These are phyloP conservation scores for Musa balbisiana DNA, from an alignment of 202 grass and related monocot species.

Conservation along the genomic window DNA sequence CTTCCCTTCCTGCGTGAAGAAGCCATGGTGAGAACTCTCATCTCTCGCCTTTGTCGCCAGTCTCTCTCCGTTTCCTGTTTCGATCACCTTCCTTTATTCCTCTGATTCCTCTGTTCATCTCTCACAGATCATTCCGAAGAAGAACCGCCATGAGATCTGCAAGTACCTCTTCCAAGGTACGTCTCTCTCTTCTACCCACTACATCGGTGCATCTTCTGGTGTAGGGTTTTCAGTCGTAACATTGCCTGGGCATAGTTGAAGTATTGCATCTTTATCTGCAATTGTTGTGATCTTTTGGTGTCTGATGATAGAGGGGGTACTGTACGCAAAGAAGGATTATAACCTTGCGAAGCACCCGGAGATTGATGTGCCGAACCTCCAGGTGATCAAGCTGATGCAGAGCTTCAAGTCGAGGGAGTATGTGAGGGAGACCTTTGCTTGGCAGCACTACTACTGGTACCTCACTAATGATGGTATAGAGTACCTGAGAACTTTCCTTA, in stretches of 20 bases:
- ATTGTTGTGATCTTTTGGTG: background rate
- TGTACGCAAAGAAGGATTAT: constrained; percentile 9
- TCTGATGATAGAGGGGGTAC: constrained; percentile 5
- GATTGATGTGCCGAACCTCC: constrained; percentile 6
- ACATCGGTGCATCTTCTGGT: too few species aligned
- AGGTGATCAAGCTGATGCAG: constrained; percentile 13
- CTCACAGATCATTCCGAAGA: constrained; percentile 3
- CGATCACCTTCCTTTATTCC: background rate
- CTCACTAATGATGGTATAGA: constrained; percentile 18
- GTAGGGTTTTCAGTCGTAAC: too few species aligned
- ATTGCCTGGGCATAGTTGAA: background rate
- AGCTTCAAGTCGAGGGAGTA: constrained; percentile 17
- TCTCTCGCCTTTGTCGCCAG: background rate
- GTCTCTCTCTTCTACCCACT: background rate
- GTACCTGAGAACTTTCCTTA: constrained; percentile 2
- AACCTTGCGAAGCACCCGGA: constrained; percentile 10
- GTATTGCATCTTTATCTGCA: background rate
- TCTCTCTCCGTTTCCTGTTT: background rate
- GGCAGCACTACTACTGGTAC: constrained; percentile 16
- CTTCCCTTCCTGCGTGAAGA: too few species aligned
- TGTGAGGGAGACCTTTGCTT: constrained; percentile 19
- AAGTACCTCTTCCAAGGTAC: constrained; percentile 7
- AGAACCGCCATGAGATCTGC: constrained; percentile 10
- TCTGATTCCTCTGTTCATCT: background rate
- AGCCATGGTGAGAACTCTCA: too few species aligned